Evolutionary conservation across 2,329 filamentous ascomycete species (phyloP).

Genomic region (Botrytis pseudocinerea): DNA sequence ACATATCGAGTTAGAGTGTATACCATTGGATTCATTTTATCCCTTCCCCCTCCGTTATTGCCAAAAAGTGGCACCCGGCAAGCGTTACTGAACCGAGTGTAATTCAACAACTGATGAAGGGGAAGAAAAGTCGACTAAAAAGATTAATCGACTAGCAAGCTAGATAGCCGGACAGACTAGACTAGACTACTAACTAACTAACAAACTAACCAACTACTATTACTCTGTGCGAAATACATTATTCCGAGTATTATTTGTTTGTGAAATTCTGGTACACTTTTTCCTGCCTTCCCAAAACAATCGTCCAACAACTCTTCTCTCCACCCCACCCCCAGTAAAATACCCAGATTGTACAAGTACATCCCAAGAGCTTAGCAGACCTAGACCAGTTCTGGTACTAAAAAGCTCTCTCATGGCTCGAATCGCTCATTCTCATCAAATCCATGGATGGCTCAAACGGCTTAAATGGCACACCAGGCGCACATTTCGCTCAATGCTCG

Average conservation of each 20-base stretch:
- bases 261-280: constrained; percentile 2
- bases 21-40: constrained; percentile 16
- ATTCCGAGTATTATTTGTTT: constrained; percentile 2
- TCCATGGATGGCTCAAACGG: constrained; percentile 16
- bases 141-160: constrained; percentile 1
- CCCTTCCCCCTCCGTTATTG: constrained; percentile 8
- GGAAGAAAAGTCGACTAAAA: constrained; percentile 7
- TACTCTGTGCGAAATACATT: constrained; percentile 7
- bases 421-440: constrained; percentile 9
- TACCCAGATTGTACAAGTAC: constrained; percentile 20
- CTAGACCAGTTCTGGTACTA: constrained; percentile 17
- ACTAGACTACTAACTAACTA: not conserved
- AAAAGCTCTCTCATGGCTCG: constrained; percentile 4
- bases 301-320: constrained; percentile 16
- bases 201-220: not conserved
- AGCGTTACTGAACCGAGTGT: constrained; percentile 21
- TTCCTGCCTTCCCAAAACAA: constrained; percentile 14
- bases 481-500: constrained; percentile 26
- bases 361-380: constrained; percentile 4
- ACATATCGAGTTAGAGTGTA: constrained; percentile 3
- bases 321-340: constrained; percentile 20
- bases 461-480: constrained; percentile 24
- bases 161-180: constrained; percentile 19
- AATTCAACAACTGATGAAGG: constrained; percentile 16
- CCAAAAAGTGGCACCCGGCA: constrained; percentile 22